Conservation (phyloP, 352 stramenopile genomes). For the Saprolegnia parasitica region DNA sequence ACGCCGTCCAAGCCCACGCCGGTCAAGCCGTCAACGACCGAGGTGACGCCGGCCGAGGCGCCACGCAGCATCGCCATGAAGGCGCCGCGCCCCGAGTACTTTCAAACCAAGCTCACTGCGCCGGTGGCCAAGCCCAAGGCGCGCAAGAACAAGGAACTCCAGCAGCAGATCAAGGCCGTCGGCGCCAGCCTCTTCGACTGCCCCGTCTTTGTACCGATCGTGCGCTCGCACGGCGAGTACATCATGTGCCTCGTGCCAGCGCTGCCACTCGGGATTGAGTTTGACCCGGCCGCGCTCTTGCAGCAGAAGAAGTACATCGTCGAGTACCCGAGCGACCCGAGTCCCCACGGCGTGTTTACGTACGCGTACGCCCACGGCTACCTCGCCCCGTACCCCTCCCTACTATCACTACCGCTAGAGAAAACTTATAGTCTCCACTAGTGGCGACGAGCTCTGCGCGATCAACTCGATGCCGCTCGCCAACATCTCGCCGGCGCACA, state of each 20-base stretch:
- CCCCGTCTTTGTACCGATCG: slow-evolving; percentile 37
- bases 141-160: not conserved
- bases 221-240: slow-evolving; percentile 40
- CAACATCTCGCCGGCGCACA: slow-evolving; percentile 31
- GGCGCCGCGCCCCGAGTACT: slow-evolving; percentile 1
- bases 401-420: not conserved
- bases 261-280: slow-evolving; percentile 53
- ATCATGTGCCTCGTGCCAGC: slow-evolving; percentile 55
- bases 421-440: not conserved
- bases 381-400: not conserved
- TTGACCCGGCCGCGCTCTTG: slow-evolving; percentile 24
- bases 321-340: slow-evolving; percentile 24
- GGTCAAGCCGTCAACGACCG: not conserved
- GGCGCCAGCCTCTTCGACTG: slow-evolving; percentile 31
- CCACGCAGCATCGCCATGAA: not conserved
- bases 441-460: slow-evolving; percentile 54
- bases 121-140: slow-evolving; percentile 22
- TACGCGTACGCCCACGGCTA: not conserved
- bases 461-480: slow-evolving; percentile 53
- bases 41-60: not conserved
- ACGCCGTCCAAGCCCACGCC: not conserved
- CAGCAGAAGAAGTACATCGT: not conserved
- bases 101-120: slow-evolving; percentile 40
- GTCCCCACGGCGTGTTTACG: not conserved
- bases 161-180: slow-evolving; percentile 20